Percentiles rank a stretch among this genome's conserved stretches.
These are phyloP conservation scores for Trichosporon sp. DNA, from an alignment of 1,284 basidiomycete genomes.

Conservation along the genomic window DNA sequence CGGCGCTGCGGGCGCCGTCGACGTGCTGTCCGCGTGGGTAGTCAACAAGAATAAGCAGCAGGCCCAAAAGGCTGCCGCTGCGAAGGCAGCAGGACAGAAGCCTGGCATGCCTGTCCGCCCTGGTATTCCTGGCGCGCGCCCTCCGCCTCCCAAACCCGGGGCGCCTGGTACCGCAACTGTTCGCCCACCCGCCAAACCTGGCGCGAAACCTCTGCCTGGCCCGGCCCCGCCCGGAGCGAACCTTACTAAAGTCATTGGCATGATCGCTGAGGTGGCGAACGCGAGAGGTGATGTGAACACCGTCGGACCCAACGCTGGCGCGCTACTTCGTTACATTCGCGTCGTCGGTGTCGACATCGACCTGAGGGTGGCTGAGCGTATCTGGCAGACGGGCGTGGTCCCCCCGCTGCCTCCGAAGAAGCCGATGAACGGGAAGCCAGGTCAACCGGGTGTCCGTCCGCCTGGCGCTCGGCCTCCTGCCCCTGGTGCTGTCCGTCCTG, in stretches of 20 bases:
- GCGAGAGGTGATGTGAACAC: slow-evolving; percentile 53
- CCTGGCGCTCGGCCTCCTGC: slow-evolving; percentile 13
- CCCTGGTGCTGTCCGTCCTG: background rate
- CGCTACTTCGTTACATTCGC: slow-evolving; percentile 51
- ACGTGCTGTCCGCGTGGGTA: slow-evolving; percentile 52
- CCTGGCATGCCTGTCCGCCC: slow-evolving; percentile 23
- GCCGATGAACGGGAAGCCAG: slow-evolving; percentile 10
- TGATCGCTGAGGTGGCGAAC: slow-evolving; percentile 53
- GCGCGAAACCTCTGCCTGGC: slow-evolving; percentile 37
- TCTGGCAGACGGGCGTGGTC: slow-evolving; percentile 52
- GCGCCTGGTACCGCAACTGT: slow-evolving; percentile 12
- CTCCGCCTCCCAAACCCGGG: slow-evolving; percentile 7
- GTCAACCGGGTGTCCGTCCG: background rate
- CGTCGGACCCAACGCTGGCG: slow-evolving; percentile 50
- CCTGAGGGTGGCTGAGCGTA: slow-evolving; percentile 46
- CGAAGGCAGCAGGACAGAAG: slow-evolving; percentile 27
- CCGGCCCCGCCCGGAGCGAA: slow-evolving; percentile 51
- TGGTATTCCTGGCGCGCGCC: slow-evolving; percentile 3
- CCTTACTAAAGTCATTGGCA: slow-evolving; percentile 51
- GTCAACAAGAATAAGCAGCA: slow-evolving; percentile 52
- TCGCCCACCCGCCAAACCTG: slow-evolving; percentile 22
- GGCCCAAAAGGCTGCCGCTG: slow-evolving; percentile 38
- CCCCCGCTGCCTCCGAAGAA: slow-evolving; percentile 37
- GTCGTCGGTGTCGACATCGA: slow-evolving; percentile 53
- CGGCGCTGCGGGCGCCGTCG: slow-evolving; percentile 49